Conservation (phyloP, 2,329 filamentous ascomycete genomes). For the Sporothrix dimorphospora region DNA sequence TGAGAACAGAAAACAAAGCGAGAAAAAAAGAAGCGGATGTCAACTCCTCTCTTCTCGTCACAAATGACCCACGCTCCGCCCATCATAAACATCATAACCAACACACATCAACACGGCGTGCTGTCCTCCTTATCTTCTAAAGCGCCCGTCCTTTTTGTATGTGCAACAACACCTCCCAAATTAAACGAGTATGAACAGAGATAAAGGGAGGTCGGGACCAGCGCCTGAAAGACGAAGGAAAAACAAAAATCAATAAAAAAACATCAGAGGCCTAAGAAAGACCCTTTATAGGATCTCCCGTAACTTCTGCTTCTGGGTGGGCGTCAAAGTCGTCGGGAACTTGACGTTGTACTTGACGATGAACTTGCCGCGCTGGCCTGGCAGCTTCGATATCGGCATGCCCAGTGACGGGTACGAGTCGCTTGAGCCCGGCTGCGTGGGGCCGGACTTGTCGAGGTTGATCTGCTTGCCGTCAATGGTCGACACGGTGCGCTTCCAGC, state of each 20-base stretch:
- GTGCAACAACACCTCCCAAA: constrained; percentile 8
- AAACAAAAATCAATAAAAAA: not conserved
- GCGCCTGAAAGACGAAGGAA: not conserved
- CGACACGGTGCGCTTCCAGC: constrained; percentile 87
- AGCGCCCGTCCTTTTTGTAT: not conserved
- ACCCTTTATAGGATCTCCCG: constrained; percentile 70
- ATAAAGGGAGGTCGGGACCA: not conserved
- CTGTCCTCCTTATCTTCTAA: not conserved
- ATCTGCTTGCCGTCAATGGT: constrained; percentile 93
- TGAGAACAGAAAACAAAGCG: not conserved
- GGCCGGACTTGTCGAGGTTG: constrained; percentile 75
- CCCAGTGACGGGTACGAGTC: constrained; percentile 84
- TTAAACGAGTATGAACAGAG: not conserved
- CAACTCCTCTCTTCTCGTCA: not conserved
- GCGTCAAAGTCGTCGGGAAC: constrained; percentile 79
- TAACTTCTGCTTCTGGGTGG: constrained; percentile 77
- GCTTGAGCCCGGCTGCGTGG: constrained; percentile 80
- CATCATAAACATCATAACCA: constrained; percentile 22
- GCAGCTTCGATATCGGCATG: constrained; percentile 94
- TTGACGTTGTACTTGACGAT: constrained; percentile 89
- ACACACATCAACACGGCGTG: not conserved
- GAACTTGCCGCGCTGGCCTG: constrained; percentile 81
- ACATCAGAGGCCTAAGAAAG: not conserved
- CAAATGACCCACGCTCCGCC: not conserved
- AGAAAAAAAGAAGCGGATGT: not conserved